phyloP scores from a whole-genome alignment of 1,284 basidiomycete genomes.

The Wallemia hederae region DNA sequence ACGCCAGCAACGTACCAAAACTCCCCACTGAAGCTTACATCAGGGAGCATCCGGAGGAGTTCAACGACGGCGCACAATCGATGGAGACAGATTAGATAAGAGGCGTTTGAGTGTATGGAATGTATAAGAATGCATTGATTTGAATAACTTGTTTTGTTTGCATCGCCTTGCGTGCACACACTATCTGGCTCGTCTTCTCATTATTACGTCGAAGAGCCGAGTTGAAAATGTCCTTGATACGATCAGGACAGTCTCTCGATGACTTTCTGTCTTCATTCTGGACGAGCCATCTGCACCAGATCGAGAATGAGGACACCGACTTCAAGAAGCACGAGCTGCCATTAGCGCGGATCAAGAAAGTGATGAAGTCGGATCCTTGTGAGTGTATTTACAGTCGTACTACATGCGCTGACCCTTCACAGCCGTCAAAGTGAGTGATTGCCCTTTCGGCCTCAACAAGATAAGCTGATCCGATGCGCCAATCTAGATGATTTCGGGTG shows the following conservation, averaged over 20 bases:
- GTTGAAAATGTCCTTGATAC: conserved; percentile 32
- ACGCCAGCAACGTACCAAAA: neutral
- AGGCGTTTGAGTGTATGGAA: too few species aligned
- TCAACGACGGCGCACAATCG: too few species aligned
- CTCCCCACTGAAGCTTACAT: neutral
- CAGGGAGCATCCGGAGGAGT: neutral
- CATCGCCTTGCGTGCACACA: too few species aligned
- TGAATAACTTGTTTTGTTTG: too few species aligned
- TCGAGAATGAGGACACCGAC: conserved; percentile 52
- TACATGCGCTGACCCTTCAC: neutral
- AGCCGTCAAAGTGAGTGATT: neutral
- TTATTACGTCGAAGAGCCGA: too few species aligned
- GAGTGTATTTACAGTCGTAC: conserved; percentile 10
- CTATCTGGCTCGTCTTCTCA: too few species aligned
- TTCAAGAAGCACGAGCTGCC: conserved; percentile 61
- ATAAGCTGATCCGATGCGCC: neutral
- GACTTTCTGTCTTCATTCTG: conserved; percentile 52
- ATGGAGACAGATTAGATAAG: neutral
- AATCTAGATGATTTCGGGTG: conserved; percentile 69
- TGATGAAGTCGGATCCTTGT: conserved; percentile 96
- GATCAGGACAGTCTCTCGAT: conserved; percentile 40
- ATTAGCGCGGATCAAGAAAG: conserved; percentile 77
- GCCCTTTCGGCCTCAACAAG: neutral
- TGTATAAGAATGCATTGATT: too few species aligned
- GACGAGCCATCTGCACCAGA: conserved; percentile 47